Evolutionary conservation across 2,329 filamentous ascomycete species (phyloP).

Genomic region (Dactylella cylindrospora): DNA sequence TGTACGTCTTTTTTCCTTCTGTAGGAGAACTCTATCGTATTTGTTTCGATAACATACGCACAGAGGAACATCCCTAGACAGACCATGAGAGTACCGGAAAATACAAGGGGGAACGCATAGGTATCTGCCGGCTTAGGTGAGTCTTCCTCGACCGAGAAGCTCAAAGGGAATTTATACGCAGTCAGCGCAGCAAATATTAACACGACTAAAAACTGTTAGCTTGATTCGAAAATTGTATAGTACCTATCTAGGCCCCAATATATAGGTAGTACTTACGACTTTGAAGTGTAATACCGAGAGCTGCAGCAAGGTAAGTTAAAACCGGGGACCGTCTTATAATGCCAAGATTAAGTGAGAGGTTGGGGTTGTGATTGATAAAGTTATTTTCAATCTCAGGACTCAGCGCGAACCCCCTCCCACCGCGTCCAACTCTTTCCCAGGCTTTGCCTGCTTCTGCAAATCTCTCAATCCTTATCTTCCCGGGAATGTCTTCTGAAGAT

Average conservation of each 20-base stretch:
- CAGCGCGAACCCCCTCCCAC: no score
- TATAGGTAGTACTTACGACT: constrained; percentile 14
- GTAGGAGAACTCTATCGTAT: background rate
- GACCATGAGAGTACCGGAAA: constrained; percentile 10
- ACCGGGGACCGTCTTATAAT: background rate
- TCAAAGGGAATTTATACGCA: background rate
- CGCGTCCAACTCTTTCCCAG: background rate
- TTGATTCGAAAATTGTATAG: background rate
- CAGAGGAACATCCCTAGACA: constrained; percentile 31
- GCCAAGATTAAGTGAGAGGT: constrained; percentile 19
- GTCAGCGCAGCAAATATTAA: background rate
- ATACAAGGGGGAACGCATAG: constrained; percentile 15
- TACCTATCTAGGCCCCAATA: background rate
- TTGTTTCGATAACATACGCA: constrained; percentile 12
- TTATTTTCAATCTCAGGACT: no score
- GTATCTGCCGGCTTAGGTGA: background rate
- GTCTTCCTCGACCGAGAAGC: background rate
- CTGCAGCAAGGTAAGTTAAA: constrained; percentile 5
- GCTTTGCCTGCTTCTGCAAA: background rate
- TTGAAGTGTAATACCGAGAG: constrained; percentile 32
- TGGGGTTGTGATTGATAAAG: constrained; percentile 2
- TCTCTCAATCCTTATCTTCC: background rate
- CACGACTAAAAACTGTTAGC: background rate
- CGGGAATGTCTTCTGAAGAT: background rate
- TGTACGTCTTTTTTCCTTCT: constrained; percentile 3